Evolutionary conservation across 306 rosid genomes (phyloP).

Genomic region (Datisca glomerata): DNA sequence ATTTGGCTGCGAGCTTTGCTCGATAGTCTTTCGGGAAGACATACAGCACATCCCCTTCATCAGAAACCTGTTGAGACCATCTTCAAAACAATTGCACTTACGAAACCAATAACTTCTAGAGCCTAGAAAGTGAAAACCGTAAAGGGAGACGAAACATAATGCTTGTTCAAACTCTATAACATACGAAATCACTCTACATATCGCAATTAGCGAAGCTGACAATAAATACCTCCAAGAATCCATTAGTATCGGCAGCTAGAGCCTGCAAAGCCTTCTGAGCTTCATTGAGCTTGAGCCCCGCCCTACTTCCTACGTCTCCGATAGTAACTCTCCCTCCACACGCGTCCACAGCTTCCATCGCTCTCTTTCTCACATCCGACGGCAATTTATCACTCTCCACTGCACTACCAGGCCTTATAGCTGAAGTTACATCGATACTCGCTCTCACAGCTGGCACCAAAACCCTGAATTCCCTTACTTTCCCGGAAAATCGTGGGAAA

Average conservation of each 20-base stretch:
- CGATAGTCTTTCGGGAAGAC: constrained; percentile 84
- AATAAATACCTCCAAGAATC: constrained; percentile 69
- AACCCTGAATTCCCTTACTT: constrained; percentile 30
- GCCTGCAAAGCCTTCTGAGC: constrained; percentile 94
- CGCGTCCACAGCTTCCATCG: constrained; percentile 85
- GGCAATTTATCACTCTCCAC: constrained; percentile 72
- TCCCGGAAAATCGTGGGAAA: constrained; percentile 16
- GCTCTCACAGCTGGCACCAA: constrained; percentile 29
- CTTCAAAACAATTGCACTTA: constrained; percentile 40
- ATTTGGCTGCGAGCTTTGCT: constrained; percentile 70
- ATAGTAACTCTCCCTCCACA: constrained; percentile 79
- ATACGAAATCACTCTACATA: no score
- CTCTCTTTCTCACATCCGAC: constrained; percentile 69
- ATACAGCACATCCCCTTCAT: constrained; percentile 83
- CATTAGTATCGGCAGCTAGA: constrained; percentile 72
- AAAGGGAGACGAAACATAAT: not conserved
- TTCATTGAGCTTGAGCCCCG: constrained; percentile 72
- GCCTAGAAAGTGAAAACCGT: not conserved
- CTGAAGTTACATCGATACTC: constrained; percentile 28
- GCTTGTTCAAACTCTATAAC: not conserved
- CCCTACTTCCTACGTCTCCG: constrained; percentile 81
- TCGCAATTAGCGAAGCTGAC: no score
- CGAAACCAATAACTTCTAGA: constrained; percentile 26
- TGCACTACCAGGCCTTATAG: constrained; percentile 48
- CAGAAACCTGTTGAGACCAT: constrained; percentile 77